phyloP scores from a whole-genome alignment of 2,329 filamentous ascomycete species.

The Fusarium keratoplasticum region DNA sequence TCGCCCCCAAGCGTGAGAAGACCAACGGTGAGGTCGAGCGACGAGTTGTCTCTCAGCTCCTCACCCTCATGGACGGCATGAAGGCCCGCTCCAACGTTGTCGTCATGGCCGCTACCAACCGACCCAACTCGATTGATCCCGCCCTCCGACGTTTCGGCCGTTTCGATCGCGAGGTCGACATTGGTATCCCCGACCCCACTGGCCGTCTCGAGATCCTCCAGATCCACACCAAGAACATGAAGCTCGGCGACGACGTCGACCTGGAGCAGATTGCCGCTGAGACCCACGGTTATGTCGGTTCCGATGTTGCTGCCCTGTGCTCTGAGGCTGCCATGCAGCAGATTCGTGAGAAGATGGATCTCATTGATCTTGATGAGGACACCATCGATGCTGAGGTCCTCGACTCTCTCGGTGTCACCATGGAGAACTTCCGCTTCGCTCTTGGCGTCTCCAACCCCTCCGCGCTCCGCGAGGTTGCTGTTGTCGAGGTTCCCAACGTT shows the following conservation, averaged over 20 bases:
- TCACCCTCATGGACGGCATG: conserved; percentile 99
- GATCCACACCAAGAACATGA: conserved; percentile 99
- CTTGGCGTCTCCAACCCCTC: conserved; percentile 98
- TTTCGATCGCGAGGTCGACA: conserved; percentile 99
- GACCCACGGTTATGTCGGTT: conserved; percentile 99
- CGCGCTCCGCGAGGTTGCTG: conserved; percentile 96
- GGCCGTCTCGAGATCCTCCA: conserved; percentile 98
- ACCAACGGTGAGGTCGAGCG: conserved; percentile 99
- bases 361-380: conserved; percentile 98
- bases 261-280: conserved; percentile 96
- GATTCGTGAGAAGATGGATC: conserved; percentile 99
- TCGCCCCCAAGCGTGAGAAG: conserved; percentile 99
- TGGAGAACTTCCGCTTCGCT: conserved; percentile 99
- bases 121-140: conserved; percentile 98
- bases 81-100: conserved; percentile 99
- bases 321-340: conserved; percentile 99
- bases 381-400: conserved; percentile 99
- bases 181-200: conserved; percentile 96
- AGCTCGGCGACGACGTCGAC: conserved; percentile 95
- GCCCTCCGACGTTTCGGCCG: conserved; percentile 97
- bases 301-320: conserved; percentile 97
- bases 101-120: conserved; percentile 99
- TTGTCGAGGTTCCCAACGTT: conserved; percentile 99
- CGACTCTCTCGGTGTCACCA: conserved; percentile 97
- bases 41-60: conserved; percentile 95